Base-by-base conservation (phyloP, 768 basidiomycete species). In the Podaxis sp. region DNA sequence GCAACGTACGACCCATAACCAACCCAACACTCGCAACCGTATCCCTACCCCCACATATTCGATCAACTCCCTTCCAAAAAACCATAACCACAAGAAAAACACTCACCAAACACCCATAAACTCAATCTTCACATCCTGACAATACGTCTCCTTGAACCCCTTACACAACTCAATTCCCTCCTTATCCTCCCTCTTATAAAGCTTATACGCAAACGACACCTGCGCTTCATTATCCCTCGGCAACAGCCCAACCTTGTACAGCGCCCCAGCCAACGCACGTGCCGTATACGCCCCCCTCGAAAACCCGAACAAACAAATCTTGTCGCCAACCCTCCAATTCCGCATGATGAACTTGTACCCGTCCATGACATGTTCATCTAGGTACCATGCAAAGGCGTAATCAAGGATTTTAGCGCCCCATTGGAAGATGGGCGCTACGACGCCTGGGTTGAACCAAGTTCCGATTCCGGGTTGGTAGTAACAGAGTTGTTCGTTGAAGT, bases 331-430 rank as follows among this genome's bases (percentile, higher is more conserved):
- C n/a, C 75, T 77, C 69, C 88, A 91, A 67, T 89, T 92, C 64
- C 88, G 80, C 91, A 93, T 92, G 57, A 93, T 74, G 71, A 87
- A 93, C 64, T 75, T 77, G 72, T 93, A 94, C 0, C 92, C 92
- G 8, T 82, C 87, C 74, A 86, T 82, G 24, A 92, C 87, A 73
- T 92, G 90, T 1, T 69, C 80, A 57, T 86, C 85, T 46, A 92
- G 76, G 67, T 88, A 91, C 90, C 89, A 91, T 22, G 91, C 92
- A 63, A 91, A 73, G 0, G 88, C 91, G 55, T 82, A 72, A 66
- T 93, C 92, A 43, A 88, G 58, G 3, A 87, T 67, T 68, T 84
- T 85, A 5, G 89, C 90, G 0, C 75, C 66, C 82, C 85, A 82
- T 53, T 77, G 70, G 63, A 84, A 85, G 6, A 86, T 0, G 0